Evolutionary conservation across 2,329 filamentous ascomycete species (phyloP), one percentile per base, ranked within the genome.

Genomic region (Monosporascus sp.): DNA sequence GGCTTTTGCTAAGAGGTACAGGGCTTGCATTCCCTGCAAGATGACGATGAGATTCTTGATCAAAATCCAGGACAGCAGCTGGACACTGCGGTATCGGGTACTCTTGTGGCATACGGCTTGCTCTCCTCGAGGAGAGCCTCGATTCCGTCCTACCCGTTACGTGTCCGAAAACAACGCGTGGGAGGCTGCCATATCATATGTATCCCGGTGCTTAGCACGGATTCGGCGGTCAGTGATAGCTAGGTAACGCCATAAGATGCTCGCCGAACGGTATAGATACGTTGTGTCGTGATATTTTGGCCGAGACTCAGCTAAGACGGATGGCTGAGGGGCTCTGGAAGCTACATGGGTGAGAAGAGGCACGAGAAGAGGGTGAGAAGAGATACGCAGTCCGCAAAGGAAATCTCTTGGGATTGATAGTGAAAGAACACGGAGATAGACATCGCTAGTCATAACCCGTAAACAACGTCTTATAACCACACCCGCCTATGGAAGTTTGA

Each of bases 151-250:
- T 67, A 70, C 3, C 63, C 58, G 1, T 60, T 48, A 8, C 43
- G 44, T 0, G 59, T 63, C 66, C 66, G 20, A 69, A 51, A 70
- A 67, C 15, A 63, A 50, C 3, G 62, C 59, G 51, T 68, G 67
- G 37, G 49, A 61, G 6, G 66, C 60, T 14, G 60, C 63, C 52
- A 69, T 56, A 28, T 68, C 59, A 7, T 51, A 17, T 4, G 50
- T 22, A 24, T 31, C 60, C 67, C 66, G 69, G 3, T 40, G 8
- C 15, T 48, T 61, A 7, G 62, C 56, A 7, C 67, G 57, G 9
- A 65, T 49, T 3, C 66, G 62, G 7, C 67, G 60, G 49, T 68
- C 65, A 0, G 59, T 45, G 45, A 69, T 68, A 7, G 60, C 63
- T 18, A 63, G 62, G 52, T 71, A 70, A 1, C 43, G 43, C 24